Percentiles rank a stretch among this genome's conserved stretches.
Conservation (phyloP, 805 yeast genomes). For the Lachancea mirantina region DNA sequence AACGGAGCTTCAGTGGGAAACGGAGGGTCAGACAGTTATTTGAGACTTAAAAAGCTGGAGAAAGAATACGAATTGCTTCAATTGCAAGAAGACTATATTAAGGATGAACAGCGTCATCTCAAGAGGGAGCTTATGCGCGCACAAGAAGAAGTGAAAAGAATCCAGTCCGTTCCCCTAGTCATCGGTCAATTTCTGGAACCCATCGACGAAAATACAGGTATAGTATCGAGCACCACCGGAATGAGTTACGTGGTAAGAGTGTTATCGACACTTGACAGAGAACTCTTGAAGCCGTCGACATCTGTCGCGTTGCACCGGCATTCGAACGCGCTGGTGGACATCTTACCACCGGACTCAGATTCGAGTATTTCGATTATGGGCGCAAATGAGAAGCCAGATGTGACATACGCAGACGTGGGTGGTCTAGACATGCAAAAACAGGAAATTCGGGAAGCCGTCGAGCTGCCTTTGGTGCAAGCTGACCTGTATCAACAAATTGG, state of each 20-base stretch:
- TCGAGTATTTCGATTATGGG: conserved; percentile 92
- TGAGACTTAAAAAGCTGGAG: conserved; percentile 79
- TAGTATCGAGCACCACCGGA: conserved; percentile 95
- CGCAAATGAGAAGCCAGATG: conserved; percentile 87
- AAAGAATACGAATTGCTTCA: conserved; percentile 78
- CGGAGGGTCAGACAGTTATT: conserved; percentile 59
- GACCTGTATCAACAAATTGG: conserved; percentile 96
- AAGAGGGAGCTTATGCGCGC: conserved; percentile 93
- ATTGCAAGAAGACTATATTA: conserved; percentile 92
- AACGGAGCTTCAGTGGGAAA: conserved; percentile 15
- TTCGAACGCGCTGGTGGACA: conserved; percentile 95
- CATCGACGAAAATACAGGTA: conserved; percentile 92
- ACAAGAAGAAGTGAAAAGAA: conserved; percentile 96
- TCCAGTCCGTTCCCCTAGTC: conserved; percentile 94
- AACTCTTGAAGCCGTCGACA: conserved; percentile 86
- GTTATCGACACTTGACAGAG: conserved; percentile 89
- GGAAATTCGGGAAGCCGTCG: conserved; percentile 98
- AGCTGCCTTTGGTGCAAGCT: conserved; percentile 90
- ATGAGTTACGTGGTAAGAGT: conserved; percentile 95
- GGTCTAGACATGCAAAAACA: conserved; percentile 99
- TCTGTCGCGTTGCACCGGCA: conserved; percentile 98
- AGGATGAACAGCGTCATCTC: conserved; percentile 95
- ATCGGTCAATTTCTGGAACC: conserved; percentile 98
- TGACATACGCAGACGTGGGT: conserved; percentile 95
- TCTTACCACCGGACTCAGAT: conserved; percentile 97